Percentiles rank a stretch among this genome's conserved stretches.
These are phyloP conservation scores for Mallotus japonicus DNA, from an alignment of 441 rosid species.

Conservation along the genomic window DNA sequence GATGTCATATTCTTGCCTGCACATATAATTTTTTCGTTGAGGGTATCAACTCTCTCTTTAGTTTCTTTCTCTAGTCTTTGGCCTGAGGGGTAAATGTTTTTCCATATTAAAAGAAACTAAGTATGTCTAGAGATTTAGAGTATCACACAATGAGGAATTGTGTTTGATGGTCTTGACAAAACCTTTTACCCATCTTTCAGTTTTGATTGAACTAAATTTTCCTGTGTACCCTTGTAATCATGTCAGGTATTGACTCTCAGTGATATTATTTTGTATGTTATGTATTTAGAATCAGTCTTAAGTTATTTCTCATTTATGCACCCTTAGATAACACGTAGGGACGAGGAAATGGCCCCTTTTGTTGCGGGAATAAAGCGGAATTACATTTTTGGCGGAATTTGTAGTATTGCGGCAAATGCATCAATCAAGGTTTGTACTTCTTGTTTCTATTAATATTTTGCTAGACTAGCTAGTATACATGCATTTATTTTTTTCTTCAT, in stretches of 20 bases:
- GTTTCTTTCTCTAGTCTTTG: not conserved
- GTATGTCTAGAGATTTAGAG: not conserved
- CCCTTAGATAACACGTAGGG: conserved; percentile 81
- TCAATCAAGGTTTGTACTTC: conserved; percentile 70
- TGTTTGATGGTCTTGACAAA: not conserved
- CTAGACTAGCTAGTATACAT: conserved; percentile 4
- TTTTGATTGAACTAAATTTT: not conserved
- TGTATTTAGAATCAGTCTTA: conserved; percentile 4
- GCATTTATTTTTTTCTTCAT: not conserved
- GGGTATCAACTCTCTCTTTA: not conserved
- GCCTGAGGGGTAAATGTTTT: not conserved
- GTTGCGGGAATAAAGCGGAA: conserved; percentile 64
- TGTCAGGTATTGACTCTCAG: not conserved
- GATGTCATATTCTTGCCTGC: not conserved
- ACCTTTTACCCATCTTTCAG: not conserved
- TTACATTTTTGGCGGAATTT: conserved; percentile 97
- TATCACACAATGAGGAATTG: not conserved
- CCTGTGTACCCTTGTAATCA: not conserved
- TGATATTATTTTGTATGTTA: not conserved
- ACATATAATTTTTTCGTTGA: not conserved
- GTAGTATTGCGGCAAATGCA: conserved; percentile 77
- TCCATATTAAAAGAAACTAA: not conserved
- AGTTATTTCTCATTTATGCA: not conserved
- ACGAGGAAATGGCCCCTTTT: conserved; percentile 96
- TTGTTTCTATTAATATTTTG: conserved; percentile 13